phyloP scores from a whole-genome alignment of 2,329 filamentous ascomycete species.

The Kalmusia sp. region DNA sequence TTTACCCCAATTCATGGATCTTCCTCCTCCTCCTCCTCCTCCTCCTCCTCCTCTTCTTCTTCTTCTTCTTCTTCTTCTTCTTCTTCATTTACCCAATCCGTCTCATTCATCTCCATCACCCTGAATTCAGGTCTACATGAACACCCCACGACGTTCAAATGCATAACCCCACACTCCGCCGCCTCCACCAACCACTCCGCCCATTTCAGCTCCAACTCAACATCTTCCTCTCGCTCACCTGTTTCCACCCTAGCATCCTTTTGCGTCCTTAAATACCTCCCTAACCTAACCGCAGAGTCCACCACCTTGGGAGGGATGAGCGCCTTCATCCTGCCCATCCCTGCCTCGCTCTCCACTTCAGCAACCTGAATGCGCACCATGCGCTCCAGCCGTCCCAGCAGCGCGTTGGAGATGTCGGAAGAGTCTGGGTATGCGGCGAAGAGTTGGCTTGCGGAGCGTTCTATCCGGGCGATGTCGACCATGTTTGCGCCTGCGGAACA shows the following conservation, averaged over 20 bases:
- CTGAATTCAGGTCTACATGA: constrained; percentile 25
- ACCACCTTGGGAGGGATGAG: constrained; percentile 4
- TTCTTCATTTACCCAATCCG: constrained; percentile 24
- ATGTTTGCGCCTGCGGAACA: constrained; percentile 32
- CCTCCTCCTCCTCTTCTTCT: constrained; percentile 27
- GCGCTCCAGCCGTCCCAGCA: constrained; percentile 29
- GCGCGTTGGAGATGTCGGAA: constrained; percentile 15
- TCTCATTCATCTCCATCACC: neutral
- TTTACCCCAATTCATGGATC: too few relatives aligned
- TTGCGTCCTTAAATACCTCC: constrained; percentile 21
- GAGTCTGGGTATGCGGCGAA: constrained; percentile 26
- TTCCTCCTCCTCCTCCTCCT: constrained; percentile 1
- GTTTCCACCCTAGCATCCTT: constrained; percentile 26
- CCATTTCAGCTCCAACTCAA: constrained; percentile 40
- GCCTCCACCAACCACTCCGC: constrained; percentile 37
- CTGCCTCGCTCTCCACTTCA: neutral
- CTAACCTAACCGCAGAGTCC: constrained; percentile 23
- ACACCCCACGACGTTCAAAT: constrained; percentile 33
- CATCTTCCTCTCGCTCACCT: constrained; percentile 25
- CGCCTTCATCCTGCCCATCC: neutral
- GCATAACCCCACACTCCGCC: constrained; percentile 33
- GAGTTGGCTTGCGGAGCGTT: constrained; percentile 22
- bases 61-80: constrained; percentile 6
- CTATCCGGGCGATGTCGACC: constrained; percentile 26
- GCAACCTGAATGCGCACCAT: constrained; percentile 23